Evolutionary conservation across 495 filamentous ascomycete genomes (phyloP).

Genomic region (Aspergillus incahuasiensis): DNA sequence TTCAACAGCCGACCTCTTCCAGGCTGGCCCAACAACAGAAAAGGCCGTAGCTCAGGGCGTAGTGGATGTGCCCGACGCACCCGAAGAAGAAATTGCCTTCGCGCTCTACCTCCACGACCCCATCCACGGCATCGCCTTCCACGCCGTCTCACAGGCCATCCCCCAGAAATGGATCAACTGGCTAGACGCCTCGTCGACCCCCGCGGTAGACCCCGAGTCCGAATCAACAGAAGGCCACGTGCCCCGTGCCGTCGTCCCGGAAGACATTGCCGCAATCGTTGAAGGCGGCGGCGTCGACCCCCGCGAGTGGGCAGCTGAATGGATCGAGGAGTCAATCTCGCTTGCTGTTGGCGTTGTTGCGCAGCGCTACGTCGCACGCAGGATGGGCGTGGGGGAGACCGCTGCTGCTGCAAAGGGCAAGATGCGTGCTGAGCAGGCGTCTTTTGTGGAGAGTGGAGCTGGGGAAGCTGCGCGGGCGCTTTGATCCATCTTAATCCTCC

Average conservation of each 20-base stretch:
- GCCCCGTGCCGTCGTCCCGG: conserved; percentile 54
- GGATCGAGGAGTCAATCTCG: conserved; percentile 86
- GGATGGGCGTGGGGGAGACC: conserved; percentile 93
- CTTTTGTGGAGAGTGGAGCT: conserved; percentile 63
- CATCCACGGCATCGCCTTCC: conserved; percentile 83
- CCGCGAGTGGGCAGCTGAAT: conserved; percentile 94
- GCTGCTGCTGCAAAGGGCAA: conserved; percentile 63
- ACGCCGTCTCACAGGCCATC: conserved; percentile 76
- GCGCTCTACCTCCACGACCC: conserved; percentile 93
- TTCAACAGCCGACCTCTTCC: conserved; percentile 61
- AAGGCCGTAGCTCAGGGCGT: conserved; percentile 50
- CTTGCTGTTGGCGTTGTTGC: conserved; percentile 80
- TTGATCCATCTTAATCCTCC: conserved; percentile 4
- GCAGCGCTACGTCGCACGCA: conserved; percentile 90
- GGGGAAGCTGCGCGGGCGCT: conserved; percentile 79
- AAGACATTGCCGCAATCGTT: conserved; percentile 83
- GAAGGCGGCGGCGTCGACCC: conserved; percentile 88
- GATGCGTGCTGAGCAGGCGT: conserved; percentile 72
- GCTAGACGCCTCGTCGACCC: conserved; percentile 69
- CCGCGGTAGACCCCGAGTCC: conserved; percentile 35
- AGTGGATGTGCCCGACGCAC: conserved; percentile 44
- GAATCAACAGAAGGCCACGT: conserved; percentile 30
- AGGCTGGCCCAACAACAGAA: conserved; percentile 48
- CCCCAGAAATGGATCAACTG: conserved; percentile 85
- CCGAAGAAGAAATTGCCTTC: conserved; percentile 65